phyloP scores from a whole-genome alignment of 176 grass and related monocot species.

The Poa pratensis region DNA sequence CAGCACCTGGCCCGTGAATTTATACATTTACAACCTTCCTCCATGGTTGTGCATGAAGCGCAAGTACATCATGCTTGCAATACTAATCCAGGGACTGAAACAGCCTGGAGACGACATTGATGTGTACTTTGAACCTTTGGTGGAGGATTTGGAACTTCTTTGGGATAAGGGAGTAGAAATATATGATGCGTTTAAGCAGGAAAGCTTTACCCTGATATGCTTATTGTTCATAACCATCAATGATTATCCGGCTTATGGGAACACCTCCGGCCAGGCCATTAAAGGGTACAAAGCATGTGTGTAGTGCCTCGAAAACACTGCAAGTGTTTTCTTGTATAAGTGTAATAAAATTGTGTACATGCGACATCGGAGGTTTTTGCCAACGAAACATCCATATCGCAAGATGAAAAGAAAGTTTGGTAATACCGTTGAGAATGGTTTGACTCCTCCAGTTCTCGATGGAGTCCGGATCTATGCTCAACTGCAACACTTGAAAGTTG shows the following conservation, averaged over 20 bases:
- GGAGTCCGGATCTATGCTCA: background rate
- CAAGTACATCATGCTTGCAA: background rate
- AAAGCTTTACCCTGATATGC: background rate
- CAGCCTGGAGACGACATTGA: background rate
- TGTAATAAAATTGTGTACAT: background rate
- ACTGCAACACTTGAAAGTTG: background rate
- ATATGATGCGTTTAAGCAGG: background rate
- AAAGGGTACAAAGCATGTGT: background rate
- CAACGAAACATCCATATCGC: background rate
- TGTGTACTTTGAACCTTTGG: background rate
- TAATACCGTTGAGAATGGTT: background rate
- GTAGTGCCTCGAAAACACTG: no score
- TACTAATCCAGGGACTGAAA: background rate
- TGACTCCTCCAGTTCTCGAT: background rate
- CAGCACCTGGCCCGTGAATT: background rate
- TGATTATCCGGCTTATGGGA: background rate
- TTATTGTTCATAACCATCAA: background rate
- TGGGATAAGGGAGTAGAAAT: background rate
- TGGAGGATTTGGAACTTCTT: background rate
- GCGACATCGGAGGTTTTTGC: background rate
- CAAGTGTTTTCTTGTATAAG: no score
- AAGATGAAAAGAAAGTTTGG: background rate
- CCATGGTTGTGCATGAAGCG: background rate
- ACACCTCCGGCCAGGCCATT: background rate
- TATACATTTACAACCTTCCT: background rate